Conservation (phyloP, 345 rosid species). For the Aquilaria malaccensis region DNA sequence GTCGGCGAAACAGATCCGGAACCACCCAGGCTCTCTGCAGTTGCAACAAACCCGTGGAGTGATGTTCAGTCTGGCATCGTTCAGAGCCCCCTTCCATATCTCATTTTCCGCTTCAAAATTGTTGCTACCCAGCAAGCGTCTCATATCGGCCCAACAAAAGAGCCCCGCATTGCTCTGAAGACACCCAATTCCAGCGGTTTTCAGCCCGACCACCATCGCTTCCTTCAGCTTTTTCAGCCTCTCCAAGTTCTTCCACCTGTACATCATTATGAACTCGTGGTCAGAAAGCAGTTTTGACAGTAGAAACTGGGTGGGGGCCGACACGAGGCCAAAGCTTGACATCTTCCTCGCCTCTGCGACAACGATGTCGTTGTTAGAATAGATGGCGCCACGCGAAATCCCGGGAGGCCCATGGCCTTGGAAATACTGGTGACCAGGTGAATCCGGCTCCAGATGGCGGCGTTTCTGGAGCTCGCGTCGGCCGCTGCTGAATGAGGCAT, state of each 20-base stretch:
- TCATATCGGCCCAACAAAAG: slow-evolving; percentile 91
- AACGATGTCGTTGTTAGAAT: slow-evolving; percentile 53
- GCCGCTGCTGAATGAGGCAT: slow-evolving; percentile 40
- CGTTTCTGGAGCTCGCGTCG: slow-evolving; percentile 23
- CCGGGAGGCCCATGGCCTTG: slow-evolving; percentile 84
- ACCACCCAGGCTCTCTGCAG: slow-evolving; percentile 86
- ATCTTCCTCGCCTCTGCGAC: slow-evolving; percentile 72
- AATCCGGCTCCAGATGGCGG: slow-evolving; percentile 32
- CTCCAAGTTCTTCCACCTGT: slow-evolving; percentile 44
- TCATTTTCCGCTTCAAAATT: slow-evolving; percentile 63
- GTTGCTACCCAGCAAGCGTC: slow-evolving; percentile 38
- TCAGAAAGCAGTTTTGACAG: slow-evolving; percentile 56
- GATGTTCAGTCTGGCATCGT: slow-evolving; percentile 59
- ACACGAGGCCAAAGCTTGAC: slow-evolving; percentile 89
- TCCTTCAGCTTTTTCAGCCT: slow-evolving; percentile 52
- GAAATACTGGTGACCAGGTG: slow-evolving; percentile 81
- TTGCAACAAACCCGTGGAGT: slow-evolving; percentile 85
- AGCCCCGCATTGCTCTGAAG: slow-evolving; percentile 65
- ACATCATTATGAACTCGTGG: slow-evolving; percentile 42
- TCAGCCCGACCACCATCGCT: slow-evolving; percentile 45
- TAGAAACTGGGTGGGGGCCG: slow-evolving; percentile 74
- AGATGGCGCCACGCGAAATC: slow-evolving; percentile 84
- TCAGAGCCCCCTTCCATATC: slow-evolving; percentile 57
- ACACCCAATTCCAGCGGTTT: slow-evolving; percentile 45
- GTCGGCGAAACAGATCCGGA: slow-evolving; percentile 75